Base-by-base conservation (phyloP, 768 basidiomycete genomes). In the Boletus speciosus region DNA sequence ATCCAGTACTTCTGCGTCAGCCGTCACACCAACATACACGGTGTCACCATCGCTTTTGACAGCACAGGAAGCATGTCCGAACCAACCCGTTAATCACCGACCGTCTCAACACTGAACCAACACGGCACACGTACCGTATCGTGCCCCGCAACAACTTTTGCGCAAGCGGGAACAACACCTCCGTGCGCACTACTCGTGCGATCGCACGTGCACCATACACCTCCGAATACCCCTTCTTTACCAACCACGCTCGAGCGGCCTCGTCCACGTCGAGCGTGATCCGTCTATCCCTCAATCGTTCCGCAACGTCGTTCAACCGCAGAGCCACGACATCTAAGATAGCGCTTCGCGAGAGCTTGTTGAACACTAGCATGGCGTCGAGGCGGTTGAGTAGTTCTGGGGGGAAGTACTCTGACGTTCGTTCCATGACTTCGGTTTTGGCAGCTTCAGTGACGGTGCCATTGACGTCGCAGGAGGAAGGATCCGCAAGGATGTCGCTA, bases 321-420 rank as follows among this genome's bases (percentile, higher is more conserved):
- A 96, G 76, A 4, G 76, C 75, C 19, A 95, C 91, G 23, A 97
- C 86, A 45, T 86, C 74, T n/a, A 90, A 72, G 49, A 95, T 88
- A 4, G 88, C 85, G 23, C 73, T 66, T 25, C 77, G 79, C 2
- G 88, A 85, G 16, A 97, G 83, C 65, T 93, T 94, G 77, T 95
- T 95, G 77, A 97, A 96, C 9, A 96, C 86, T 15, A 89, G 75
- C 72, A 90, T 88, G 1, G 88, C 83, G 64, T 96, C 93, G 35
- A 96, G 80, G 8, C 93, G 85, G 66, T 95, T 95, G 51, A 95
- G 79, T 3, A 96, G 78, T 69, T 97, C 93, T 0, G 93, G 93
- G 10, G 92, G 86, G 79, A 95, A 95, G 72, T 86, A 85, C 57
- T 85, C 84, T 0, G 83, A 76, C 0, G 90, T 90, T 19, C 86